These are phyloP conservation scores for Cyclostephanos tholiformis DNA, from an alignment of 108 stramenopile genomes.

Conservation along the genomic window DNA sequence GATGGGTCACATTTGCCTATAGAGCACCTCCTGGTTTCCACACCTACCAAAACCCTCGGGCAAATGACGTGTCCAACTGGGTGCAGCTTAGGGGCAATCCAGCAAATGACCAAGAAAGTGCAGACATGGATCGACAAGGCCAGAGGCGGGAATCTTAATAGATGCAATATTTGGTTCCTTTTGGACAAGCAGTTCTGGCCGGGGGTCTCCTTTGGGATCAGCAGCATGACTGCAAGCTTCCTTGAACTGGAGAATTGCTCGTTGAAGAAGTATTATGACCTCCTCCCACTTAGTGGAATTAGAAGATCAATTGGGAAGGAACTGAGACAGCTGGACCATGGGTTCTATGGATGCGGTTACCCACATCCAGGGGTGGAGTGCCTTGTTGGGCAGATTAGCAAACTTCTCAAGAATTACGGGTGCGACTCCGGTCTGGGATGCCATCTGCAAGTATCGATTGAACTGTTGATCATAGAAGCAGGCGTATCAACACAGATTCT, in stretches of 20 bases:
- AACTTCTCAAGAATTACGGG: constrained; percentile 14
- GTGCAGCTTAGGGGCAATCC: neutral
- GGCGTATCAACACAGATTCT: neutral
- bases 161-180: too few species aligned
- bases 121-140: constrained; percentile 14
- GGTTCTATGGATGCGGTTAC: too few species aligned
- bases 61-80: constrained; percentile 6
- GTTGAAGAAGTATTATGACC: constrained; percentile 1
- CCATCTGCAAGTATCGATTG: neutral
- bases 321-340: neutral
- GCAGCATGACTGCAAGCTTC: neutral
- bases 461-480: neutral
- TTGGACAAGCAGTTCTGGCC: too few species aligned
- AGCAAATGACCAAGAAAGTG: constrained; percentile 15
- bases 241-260: neutral
- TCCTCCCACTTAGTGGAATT: constrained; percentile 1
- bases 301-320: neutral
- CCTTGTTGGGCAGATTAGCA: neutral
- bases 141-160: too few species aligned
- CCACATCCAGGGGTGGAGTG: constrained; percentile 12
- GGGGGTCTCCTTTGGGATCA: too few species aligned
- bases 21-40: constrained; percentile 1
- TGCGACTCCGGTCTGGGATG: neutral
- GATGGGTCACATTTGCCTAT: constrained; percentile 5
- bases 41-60: constrained; percentile 16